These are phyloP conservation scores for Tylopilus sp. DNA, from an alignment of 1,284 basidiomycete species.

Conservation along the genomic window DNA sequence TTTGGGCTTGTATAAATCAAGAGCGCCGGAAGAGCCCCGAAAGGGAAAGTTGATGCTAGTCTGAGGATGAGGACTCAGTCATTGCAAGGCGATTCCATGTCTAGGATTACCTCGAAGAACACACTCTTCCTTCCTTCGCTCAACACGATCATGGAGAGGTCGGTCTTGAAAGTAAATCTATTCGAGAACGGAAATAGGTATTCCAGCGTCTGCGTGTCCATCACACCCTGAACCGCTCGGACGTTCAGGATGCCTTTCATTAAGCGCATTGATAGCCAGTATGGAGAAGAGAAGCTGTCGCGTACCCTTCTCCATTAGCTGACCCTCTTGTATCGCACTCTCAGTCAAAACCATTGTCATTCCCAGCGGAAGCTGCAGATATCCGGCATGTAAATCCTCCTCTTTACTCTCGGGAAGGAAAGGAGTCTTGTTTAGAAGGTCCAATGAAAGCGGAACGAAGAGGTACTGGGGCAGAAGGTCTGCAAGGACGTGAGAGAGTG, in stretches of 20 bases:
- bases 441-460: slow-evolving; percentile 64
- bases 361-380: slow-evolving; percentile 77
- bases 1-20: slow-evolving; percentile 59
- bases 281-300: slow-evolving; percentile 4
- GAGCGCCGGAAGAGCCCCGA: slow-evolving; percentile 32
- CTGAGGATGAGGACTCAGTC: slow-evolving; percentile 44
- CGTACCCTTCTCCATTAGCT: slow-evolving; percentile 70
- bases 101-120: slow-evolving; percentile 66
- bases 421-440: slow-evolving; percentile 68
- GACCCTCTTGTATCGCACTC: slow-evolving; percentile 72
- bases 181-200: slow-evolving; percentile 85
- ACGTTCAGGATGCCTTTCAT: slow-evolving; percentile 74
- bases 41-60: slow-evolving; percentile 67
- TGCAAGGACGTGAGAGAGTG: slow-evolving; percentile 63
- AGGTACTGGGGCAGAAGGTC: slow-evolving; percentile 65
- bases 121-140: slow-evolving; percentile 75
- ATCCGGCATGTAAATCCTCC: slow-evolving; percentile 81
- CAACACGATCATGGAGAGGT: slow-evolving; percentile 74
- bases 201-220: slow-evolving; percentile 76
- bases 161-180: slow-evolving; percentile 80
- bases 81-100: neutral
- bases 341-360: slow-evolving; percentile 78
- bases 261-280: neutral
- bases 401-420: slow-evolving; percentile 78
- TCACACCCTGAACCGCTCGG: slow-evolving; percentile 73